phyloP scores from a whole-genome alignment of 2,329 filamentous ascomycete genomes.

The Apiospora hydei region DNA sequence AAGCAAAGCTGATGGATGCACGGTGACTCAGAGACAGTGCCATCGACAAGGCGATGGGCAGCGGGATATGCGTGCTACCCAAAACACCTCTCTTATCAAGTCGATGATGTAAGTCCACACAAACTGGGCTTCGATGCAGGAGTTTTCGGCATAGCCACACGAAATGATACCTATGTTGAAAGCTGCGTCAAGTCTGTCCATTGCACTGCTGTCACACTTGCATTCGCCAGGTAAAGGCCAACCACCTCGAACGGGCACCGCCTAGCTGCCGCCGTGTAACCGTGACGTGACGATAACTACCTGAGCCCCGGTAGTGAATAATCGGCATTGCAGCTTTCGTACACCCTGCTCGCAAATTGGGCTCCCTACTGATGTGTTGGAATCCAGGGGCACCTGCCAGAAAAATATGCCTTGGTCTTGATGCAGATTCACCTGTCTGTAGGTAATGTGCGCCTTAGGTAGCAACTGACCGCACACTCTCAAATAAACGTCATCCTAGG shows the following conservation, averaged over 20 bases:
- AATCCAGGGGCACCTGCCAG: neutral
- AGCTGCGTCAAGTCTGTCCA: neutral
- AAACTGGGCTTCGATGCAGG: slow-evolving; percentile 8
- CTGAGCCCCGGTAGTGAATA: neutral
- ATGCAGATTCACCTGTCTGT: slow-evolving; percentile 4
- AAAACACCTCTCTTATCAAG: neutral
- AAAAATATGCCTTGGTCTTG: neutral
- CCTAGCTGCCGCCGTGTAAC: neutral
- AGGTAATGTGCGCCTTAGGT: neutral
- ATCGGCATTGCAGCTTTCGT: neutral
- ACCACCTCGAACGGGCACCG: neutral
- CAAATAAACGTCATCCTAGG: neutral
- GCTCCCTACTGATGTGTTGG: neutral
- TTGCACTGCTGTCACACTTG: slow-evolving; percentile 16
- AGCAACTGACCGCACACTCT: neutral
- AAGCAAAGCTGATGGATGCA: neutral
- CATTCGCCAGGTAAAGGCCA: slow-evolving; percentile 8
- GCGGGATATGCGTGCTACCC: neutral
- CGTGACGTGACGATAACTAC: slow-evolving; percentile 14
- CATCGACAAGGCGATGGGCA: neutral
- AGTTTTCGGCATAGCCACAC: slow-evolving; percentile 2
- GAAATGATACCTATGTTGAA: neutral
- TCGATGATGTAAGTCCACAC: neutral
- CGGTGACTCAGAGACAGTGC: neutral
- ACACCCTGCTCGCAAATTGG: neutral